Percentiles rank a stretch among this genome's conserved stretches.
phyloP scores from a whole-genome alignment of 441 rosid species.

The Erodium moschatum region DNA sequence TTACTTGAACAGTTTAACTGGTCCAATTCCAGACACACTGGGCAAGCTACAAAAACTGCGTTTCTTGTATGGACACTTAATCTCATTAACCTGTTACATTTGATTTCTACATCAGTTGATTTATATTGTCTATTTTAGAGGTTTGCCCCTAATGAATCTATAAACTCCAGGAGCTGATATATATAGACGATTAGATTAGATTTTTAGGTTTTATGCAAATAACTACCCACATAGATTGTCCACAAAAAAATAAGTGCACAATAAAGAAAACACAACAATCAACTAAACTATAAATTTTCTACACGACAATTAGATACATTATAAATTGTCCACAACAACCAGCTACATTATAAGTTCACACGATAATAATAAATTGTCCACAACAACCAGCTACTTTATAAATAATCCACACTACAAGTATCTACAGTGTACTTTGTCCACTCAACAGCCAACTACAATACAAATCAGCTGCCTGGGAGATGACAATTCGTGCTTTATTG shows the following conservation, averaged over 20 bases:
- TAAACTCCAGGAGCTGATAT: not conserved
- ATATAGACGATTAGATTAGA: not conserved
- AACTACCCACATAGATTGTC: too few species aligned
- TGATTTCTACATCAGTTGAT: not conserved
- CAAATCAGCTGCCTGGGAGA: not conserved
- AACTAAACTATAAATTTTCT: too few species aligned
- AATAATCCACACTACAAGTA: too few species aligned
- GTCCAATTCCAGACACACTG: constrained; percentile 75
- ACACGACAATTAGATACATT: too few species aligned
- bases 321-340: too few species aligned
- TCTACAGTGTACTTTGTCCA: too few species aligned
- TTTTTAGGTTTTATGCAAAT: not conserved
- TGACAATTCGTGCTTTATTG: not conserved
- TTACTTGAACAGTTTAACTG: constrained; percentile 77
- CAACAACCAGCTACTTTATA: too few species aligned
- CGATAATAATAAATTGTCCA: too few species aligned
- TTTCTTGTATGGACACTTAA: constrained; percentile 44
- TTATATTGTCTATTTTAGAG: not conserved
- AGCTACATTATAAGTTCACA: too few species aligned
- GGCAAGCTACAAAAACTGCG: constrained; percentile 75
- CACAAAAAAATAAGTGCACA: too few species aligned
- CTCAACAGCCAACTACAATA: too few species aligned
- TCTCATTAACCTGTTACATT: constrained; percentile 2
- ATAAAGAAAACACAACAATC: too few species aligned
- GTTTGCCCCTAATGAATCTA: not conserved